Conservation (phyloP, 164 flowering plant species). For the Annona squamosa region DNA sequence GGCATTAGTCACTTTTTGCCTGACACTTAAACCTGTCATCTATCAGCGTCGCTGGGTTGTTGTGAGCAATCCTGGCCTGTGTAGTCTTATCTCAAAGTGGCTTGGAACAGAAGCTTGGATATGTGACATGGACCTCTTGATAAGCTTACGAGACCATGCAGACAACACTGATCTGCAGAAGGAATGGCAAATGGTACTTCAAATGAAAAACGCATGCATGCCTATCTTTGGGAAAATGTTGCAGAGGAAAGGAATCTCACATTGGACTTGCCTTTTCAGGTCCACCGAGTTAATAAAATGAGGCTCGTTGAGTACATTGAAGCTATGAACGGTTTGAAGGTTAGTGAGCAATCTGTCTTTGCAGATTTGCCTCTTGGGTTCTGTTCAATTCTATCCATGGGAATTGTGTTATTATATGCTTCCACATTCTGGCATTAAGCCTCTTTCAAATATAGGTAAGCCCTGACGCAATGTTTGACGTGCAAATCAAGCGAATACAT, state of each 20-base stretch:
- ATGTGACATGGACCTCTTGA: constrained; percentile 39
- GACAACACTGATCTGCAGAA: constrained; percentile 29
- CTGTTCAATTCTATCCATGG: neutral
- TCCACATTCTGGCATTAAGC: neutral
- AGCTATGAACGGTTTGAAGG: constrained; percentile 48
- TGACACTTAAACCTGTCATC: constrained; percentile 12
- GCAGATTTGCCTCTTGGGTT: neutral
- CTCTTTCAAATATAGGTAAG: constrained; percentile 28
- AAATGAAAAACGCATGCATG: neutral
- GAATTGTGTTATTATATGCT: constrained; percentile 1
- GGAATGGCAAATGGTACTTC: constrained; percentile 46
- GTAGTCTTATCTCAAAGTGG: constrained; percentile 46
- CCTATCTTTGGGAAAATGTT: too few relatives aligned
- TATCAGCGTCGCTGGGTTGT: constrained; percentile 63
- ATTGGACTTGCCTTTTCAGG: constrained; percentile 16
- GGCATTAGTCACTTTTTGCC: neutral
- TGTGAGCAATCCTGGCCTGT: constrained; percentile 51
- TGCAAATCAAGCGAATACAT: constrained; percentile 48
- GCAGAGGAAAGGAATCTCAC: too few relatives aligned
- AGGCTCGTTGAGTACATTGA: constrained; percentile 55
- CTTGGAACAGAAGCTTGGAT: constrained; percentile 60
- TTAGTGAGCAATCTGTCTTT: constrained; percentile 6
- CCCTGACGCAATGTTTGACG: constrained; percentile 49
- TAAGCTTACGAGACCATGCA: constrained; percentile 37
- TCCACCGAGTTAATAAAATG: constrained; percentile 39